Base-by-base conservation (phyloP, 257 asterid genomes). In the Paulownia fortunei region DNA sequence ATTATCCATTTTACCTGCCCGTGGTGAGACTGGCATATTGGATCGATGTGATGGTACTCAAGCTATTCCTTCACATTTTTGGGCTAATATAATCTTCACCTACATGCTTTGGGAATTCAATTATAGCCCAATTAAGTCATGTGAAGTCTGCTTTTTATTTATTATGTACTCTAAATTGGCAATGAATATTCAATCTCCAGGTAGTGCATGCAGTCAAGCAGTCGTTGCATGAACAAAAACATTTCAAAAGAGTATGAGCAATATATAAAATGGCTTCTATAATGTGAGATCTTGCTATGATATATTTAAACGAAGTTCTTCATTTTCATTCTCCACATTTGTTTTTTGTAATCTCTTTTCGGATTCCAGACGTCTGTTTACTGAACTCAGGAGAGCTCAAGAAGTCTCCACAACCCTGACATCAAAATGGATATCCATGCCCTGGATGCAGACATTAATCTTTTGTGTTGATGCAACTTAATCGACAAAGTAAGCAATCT, bases 141-240 rank as follows among this genome's bases (percentile, higher is more conserved):
- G 5, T 21, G 5, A 18, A 15, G 60, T 77, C 9, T 59, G n/a
- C 42, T 59, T 64, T 36, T 5, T n/a, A 2, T 68, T 7, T 63
- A 67, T 36, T 34, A 26, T 21, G 65, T 64, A 64, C 30, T 61
- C 27, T 51, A 12, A 58, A 69, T 51, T 19, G 5, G 34, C 71
- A 79, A 66, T 68, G 72, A 60, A 55, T 58, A 23, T 59, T 19
- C 32, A 62, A 36, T 46, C 59, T 46, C 56, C 10, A 13, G 3
- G 54, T 21, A 26, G 30, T 47, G 46, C 49, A 3, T 55, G 46
- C 59, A 10, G 67, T 64, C 56, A 4, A 27, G 37, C 9, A 21
- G 12, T 60, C 66, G 19, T 78, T 32, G 23, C 23, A 44, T 49
- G 32, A 62, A 49, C 65, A 63, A 27, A 23, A 30, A 5, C 16